Evolutionary conservation across 768 basidiomycete species (phyloP).

Genomic region (Naganishia randhawae): DNA sequence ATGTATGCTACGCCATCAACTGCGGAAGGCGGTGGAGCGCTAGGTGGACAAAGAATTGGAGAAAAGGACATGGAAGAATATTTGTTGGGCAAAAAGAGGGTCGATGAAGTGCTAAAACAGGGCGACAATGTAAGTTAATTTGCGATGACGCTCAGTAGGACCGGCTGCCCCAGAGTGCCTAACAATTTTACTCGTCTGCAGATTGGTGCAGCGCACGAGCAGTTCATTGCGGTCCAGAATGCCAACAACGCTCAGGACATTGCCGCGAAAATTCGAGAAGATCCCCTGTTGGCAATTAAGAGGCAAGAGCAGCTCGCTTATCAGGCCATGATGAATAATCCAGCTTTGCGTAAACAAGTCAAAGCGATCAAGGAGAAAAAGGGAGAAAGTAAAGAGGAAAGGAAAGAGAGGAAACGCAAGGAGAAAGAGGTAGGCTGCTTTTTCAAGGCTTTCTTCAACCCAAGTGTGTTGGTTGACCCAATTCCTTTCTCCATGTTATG

Average conservation of each 20-base stretch:
- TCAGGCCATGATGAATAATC: slow-evolving; percentile 60
- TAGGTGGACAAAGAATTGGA: slow-evolving; percentile 45
- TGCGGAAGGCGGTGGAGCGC: slow-evolving; percentile 72
- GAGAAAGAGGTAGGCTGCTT: slow-evolving; percentile 57
- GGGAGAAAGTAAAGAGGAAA: slow-evolving; percentile 53
- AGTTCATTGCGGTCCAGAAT: slow-evolving; percentile 89
- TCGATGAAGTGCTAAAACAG: slow-evolving; percentile 82
- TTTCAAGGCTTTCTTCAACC: neutral
- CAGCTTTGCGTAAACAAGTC: slow-evolving; percentile 44
- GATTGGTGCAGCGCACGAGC: slow-evolving; percentile 61
- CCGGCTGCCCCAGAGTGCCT: neutral
- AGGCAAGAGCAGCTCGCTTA: slow-evolving; percentile 94
- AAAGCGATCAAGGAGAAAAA: slow-evolving; percentile 47
- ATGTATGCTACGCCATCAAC: slow-evolving; percentile 98
- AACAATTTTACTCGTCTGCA: slow-evolving; percentile 10
- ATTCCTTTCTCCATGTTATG: neutral
- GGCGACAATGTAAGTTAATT: slow-evolving; percentile 72
- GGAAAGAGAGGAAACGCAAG: slow-evolving; percentile 60
- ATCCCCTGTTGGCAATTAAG: slow-evolving; percentile 94
- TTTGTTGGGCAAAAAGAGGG: slow-evolving; percentile 91
- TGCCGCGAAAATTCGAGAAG: slow-evolving; percentile 90
- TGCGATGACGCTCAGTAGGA: neutral
- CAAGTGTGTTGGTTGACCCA: neutral
- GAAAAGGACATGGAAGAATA: slow-evolving; percentile 91
- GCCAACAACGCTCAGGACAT: slow-evolving; percentile 85